Evolutionary conservation across 2,329 filamentous ascomycete genomes (phyloP), one percentile per base, ranked within the genome.

Genomic region (Chaetomium strumarium): DNA sequence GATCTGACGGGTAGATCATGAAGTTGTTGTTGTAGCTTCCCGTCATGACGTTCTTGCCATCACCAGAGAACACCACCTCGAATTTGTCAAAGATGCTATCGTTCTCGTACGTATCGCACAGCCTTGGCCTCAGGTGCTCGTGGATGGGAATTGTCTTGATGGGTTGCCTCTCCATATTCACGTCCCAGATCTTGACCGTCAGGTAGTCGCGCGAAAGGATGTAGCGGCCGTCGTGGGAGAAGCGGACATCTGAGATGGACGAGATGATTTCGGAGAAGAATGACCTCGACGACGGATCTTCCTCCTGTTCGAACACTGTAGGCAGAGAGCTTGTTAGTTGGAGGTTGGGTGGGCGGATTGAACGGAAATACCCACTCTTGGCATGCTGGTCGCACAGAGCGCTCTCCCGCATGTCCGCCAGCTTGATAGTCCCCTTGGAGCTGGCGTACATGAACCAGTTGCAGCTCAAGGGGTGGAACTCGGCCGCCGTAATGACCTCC

Each of bases 391-490:
- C 93, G 67, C 93, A 99, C 48, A 99, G 76, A 30, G 93, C 93
- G 66, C 90, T 95, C 76, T 96, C 88, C 64, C 93, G 84, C 93
- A 99, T 99, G 66, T 99, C 93, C 44, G 93, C 93, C 63, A 99
- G 78, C 75, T 99, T 99, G 75, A 99, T 97, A 34, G 93, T 97
- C 56, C 93, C 93, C 73, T 99, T 99, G 55, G 91, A 96, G 71
- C 92, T 97, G 63, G 93, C 93, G 70, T 97, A 99, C 92, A 99
- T 99, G 75, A 99, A 97, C 90, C 90, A 96, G 73, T 99, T 97
- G 79, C 93, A 99, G 76, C 91, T 96, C 65, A 85, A 78, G 6
- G 93, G 93, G 67, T 99, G 93, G 66, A 99, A 99, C 67, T 99
- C 93, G 49, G 93, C 93, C 39, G 93, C 93, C 12, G 93, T 99